Conservation (phyloP, 257 asterid genomes). For the Solanum etuberosum region DNA sequence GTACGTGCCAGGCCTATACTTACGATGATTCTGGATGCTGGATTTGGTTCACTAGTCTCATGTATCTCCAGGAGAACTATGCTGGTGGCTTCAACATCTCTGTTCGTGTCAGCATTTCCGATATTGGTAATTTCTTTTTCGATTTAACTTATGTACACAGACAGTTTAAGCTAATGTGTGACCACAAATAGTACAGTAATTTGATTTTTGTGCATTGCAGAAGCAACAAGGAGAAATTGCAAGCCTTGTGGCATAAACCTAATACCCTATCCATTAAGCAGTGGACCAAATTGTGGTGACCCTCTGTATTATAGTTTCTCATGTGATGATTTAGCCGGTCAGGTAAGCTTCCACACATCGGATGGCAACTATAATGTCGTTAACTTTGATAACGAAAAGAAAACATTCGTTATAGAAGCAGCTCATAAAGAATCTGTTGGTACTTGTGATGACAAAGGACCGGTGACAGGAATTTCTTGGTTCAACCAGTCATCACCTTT, state of each 20-base stretch:
- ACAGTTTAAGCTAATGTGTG: background rate
- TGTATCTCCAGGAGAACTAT: slow-evolving; percentile 7
- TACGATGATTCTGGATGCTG: background rate
- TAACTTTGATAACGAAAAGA: background rate
- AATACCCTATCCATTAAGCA: slow-evolving; percentile 19
- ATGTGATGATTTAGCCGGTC: background rate
- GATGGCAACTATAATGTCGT: background rate
- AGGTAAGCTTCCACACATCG: slow-evolving; percentile 1
- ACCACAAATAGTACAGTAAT: background rate
- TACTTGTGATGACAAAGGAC: background rate
- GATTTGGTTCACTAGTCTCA: slow-evolving; percentile 10
- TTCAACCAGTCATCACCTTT: slow-evolving; percentile 9
- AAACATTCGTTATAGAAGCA: background rate
- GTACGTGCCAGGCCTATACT: slow-evolving; percentile 20
- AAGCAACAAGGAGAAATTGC: background rate
- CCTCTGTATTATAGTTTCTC: slow-evolving; percentile 9
- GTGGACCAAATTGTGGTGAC: slow-evolving; percentile 11
- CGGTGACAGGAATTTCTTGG: background rate
- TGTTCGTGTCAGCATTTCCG: slow-evolving; percentile 5
- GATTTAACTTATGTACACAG: background rate
- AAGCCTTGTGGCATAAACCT: background rate
- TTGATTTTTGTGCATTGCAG: background rate
- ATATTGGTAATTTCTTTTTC: slow-evolving; percentile 7
- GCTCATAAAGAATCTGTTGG: background rate
- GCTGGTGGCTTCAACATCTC: background rate